Conservation (phyloP, 1,284 basidiomycete genomes). For the Tremellales sp. region DNA sequence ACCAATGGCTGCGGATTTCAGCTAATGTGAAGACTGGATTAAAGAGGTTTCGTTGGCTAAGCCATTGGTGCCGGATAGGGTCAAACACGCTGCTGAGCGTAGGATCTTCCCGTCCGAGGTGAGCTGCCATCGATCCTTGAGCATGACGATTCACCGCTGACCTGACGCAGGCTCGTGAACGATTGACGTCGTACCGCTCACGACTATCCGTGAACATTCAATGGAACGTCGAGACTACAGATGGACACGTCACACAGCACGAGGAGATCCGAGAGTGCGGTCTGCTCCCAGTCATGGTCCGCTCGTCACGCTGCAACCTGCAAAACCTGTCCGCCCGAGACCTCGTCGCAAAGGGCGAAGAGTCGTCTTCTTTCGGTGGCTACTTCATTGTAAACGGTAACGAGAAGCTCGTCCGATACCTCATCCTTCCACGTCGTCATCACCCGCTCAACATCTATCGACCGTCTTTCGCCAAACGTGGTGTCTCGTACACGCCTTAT, state of each 20-base stretch:
- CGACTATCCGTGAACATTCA: slow-evolving; percentile 85
- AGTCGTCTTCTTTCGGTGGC: slow-evolving; percentile 96
- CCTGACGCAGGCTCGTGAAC: slow-evolving; percentile 86
- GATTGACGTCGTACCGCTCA: slow-evolving; percentile 85
- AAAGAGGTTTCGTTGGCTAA: slow-evolving; percentile 77
- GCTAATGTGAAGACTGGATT: slow-evolving; percentile 68
- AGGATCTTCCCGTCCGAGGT: slow-evolving; percentile 88
- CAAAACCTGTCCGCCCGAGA: slow-evolving; percentile 77
- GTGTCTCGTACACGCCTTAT: slow-evolving; percentile 89
- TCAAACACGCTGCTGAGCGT: slow-evolving; percentile 68
- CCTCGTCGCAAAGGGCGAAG: slow-evolving; percentile 86
- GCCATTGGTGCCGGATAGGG: slow-evolving; percentile 84
- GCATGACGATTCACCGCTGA: slow-evolving; percentile 2
- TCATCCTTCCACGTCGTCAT: slow-evolving; percentile 64
- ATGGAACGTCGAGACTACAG: slow-evolving; percentile 74
- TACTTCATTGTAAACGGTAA: slow-evolving; percentile 99
- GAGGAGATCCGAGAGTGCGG: slow-evolving; percentile 84
- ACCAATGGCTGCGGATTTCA: background rate
- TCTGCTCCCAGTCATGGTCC: slow-evolving; percentile 89
- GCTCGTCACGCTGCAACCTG: slow-evolving; percentile 94
- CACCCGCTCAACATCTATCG: slow-evolving; percentile 68
- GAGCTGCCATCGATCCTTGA: slow-evolving; percentile 19
- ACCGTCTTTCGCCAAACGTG: slow-evolving; percentile 86
- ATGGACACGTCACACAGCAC: slow-evolving; percentile 51
- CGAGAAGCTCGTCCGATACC: slow-evolving; percentile 96